Conservation (phyloP, 768 basidiomycete species). For the Termitomyces sp. region DNA sequence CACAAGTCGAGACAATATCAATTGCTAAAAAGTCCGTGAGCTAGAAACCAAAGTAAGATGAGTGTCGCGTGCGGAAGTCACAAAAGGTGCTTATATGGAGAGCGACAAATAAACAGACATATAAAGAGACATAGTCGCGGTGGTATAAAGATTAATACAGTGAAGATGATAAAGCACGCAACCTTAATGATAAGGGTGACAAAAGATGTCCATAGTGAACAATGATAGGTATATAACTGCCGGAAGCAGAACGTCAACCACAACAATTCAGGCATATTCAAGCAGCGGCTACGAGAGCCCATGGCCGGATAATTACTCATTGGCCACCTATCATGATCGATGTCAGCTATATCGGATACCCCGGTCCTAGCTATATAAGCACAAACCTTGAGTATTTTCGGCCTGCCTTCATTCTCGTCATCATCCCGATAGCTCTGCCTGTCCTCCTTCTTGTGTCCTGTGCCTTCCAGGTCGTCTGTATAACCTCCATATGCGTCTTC, state of each 20-base stretch:
- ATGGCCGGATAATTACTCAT: not conserved
- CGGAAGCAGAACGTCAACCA: not conserved
- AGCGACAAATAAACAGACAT: not conserved
- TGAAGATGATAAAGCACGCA: not conserved
- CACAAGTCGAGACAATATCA: not conserved
- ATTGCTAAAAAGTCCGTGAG: not conserved
- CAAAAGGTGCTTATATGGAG: not conserved
- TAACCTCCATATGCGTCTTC: constrained; percentile 30
- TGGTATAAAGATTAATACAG: not conserved
- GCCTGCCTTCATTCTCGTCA: not conserved
- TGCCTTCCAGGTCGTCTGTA: not conserved
- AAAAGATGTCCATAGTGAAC: not conserved
- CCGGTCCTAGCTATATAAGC: not conserved
- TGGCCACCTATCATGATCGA: not conserved
- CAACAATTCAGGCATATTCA: not conserved
- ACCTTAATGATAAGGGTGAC: not conserved
- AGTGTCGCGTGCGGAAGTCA: not conserved
- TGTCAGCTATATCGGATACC: not conserved
- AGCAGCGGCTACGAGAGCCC: not conserved
- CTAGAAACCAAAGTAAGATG: not conserved
- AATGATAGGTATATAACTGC: not conserved
- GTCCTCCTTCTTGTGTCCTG: not conserved
- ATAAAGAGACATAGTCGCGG: not conserved
- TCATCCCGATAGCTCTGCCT: not conserved
- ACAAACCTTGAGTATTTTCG: not conserved